Conservation (phyloP, 1,139 yeast species). For the Hansenula sp. region DNA sequence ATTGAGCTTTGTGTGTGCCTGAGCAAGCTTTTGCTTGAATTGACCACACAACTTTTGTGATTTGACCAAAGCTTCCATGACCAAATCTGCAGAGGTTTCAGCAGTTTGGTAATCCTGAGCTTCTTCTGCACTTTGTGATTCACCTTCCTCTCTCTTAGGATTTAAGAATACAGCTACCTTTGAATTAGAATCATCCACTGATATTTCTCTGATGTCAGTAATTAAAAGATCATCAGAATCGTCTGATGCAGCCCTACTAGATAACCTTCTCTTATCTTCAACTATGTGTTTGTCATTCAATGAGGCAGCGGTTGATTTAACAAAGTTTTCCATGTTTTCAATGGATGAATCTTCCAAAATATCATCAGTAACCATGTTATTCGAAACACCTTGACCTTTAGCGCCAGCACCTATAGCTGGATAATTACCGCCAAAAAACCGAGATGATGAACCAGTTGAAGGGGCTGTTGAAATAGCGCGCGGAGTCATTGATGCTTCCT, state of each 20-base stretch:
- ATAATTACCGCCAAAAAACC: constrained; percentile 3
- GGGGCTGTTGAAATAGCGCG: constrained; percentile 2
- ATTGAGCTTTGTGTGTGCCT: constrained; percentile 9
- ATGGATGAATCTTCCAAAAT: not conserved
- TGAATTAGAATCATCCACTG: not conserved
- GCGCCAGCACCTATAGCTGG: not conserved
- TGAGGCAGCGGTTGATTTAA: not conserved
- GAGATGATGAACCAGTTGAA: constrained; percentile 2
- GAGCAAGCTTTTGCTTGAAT: constrained; percentile 15
- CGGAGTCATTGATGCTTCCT: constrained; percentile 3
- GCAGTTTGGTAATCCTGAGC: constrained; percentile 1
- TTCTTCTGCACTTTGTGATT: not conserved
- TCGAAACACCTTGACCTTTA: not conserved
- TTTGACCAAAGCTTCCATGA: constrained; percentile 20
- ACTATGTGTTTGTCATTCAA: too few species aligned
- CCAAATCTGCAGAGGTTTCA: constrained; percentile 13
- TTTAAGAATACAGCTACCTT: not conserved
- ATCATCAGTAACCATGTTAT: not conserved
- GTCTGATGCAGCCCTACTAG: not conserved
- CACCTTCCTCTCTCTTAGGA: not conserved
- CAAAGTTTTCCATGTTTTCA: not conserved
- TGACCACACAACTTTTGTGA: constrained; percentile 17
- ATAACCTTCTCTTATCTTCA: not conserved
- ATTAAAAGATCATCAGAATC: constrained; percentile 19
- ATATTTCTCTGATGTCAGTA: constrained; percentile 16